Conservation (phyloP, 345 rosid species). For the Lepidium aucheri region DNA sequence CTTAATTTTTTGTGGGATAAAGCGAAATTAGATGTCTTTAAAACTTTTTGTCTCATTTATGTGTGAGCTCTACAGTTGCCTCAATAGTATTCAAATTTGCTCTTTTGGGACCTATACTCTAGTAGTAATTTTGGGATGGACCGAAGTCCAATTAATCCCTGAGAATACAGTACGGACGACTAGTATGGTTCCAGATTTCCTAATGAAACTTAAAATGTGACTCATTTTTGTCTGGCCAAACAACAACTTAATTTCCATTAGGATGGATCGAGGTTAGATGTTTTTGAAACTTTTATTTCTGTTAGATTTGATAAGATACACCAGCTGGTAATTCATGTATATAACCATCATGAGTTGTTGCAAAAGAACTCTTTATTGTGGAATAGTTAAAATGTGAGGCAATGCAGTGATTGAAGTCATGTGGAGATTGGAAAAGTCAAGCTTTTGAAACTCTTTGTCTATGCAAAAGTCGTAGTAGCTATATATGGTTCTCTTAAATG, state of each 20-base stretch:
- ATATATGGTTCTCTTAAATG: slow-evolving; percentile 14
- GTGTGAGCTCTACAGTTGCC: background rate
- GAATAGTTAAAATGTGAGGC: background rate
- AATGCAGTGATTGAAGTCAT: slow-evolving; percentile 16
- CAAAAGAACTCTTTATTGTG: background rate
- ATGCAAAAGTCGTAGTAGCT: slow-evolving; percentile 14
- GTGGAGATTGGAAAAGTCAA: slow-evolving; percentile 20
- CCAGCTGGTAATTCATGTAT: background rate
- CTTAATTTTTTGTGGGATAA: background rate
- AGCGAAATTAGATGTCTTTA: background rate
- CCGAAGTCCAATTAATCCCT: too few species aligned
- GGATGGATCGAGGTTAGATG: background rate
- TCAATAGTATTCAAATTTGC: background rate
- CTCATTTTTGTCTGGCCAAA: too few species aligned
- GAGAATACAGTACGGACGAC: too few species aligned
- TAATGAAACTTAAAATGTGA: too few species aligned
- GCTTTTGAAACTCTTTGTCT: slow-evolving; percentile 14
- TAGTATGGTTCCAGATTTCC: too few species aligned
- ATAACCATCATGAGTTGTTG: slow-evolving; percentile 7
- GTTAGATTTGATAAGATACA: background rate
- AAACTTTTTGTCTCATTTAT: background rate
- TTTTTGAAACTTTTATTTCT: background rate
- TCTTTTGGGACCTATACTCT: background rate
- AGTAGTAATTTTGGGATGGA: background rate
- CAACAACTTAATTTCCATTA: too few species aligned